phyloP scores from a whole-genome alignment of 306 rosid genomes.

The Cicer pinnatifidum region DNA sequence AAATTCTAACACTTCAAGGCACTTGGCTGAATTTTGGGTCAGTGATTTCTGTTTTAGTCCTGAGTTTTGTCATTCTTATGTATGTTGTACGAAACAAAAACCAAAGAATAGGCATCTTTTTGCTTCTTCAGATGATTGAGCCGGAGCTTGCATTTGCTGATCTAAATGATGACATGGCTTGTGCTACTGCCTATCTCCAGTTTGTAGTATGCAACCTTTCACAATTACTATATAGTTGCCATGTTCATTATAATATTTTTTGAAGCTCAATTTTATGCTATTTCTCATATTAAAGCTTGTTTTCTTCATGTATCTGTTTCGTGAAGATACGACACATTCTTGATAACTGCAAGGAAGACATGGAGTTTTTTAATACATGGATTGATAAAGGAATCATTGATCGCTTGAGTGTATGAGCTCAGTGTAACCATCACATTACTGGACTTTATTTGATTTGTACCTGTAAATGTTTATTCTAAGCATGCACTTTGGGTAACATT shows the following conservation, averaged over 20 bases:
- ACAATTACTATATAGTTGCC: conserved; percentile 43
- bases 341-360: conserved; percentile 92
- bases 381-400: conserved; percentile 85
- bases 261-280: conserved; percentile 24
- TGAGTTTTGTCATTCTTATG: conserved; percentile 30
- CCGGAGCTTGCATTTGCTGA: conserved; percentile 99
- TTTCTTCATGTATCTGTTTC: conserved; percentile 33
- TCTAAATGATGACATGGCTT: conserved; percentile 94
- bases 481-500: conserved; percentile 22
- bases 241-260: conserved; percentile 30
- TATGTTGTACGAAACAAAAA: conserved; percentile 24
- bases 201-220: conserved; percentile 82
- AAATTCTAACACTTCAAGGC: conserved; percentile 95
- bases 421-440: conserved; percentile 52
- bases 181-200: conserved; percentile 98
- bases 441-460: conserved; percentile 23
- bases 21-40: conserved; percentile 98
- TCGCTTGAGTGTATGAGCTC: conserved; percentile 85
- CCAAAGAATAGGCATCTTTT: conserved; percentile 24
- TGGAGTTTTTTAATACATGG: conserved; percentile 95
- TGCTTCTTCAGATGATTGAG: conserved; percentile 78
- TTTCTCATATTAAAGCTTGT: conserved; percentile 26
- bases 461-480: conserved; percentile 28
- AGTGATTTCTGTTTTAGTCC: conserved; percentile 40
- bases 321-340: conserved; percentile 79